These are phyloP conservation scores for Metarhizium album DNA, from an alignment of 2,329 filamentous ascomycete genomes.

Conservation along the genomic window DNA sequence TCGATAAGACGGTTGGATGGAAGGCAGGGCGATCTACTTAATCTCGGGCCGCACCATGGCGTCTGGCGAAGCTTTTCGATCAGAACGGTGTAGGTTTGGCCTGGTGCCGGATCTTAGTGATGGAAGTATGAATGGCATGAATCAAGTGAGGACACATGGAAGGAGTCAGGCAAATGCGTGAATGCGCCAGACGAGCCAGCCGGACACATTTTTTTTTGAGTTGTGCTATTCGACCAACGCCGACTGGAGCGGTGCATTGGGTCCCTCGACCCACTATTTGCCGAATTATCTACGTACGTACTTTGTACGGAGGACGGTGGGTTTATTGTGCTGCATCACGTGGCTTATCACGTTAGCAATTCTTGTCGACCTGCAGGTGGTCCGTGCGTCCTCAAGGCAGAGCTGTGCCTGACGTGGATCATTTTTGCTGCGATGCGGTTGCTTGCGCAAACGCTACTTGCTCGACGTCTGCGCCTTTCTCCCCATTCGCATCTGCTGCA, in stretches of 20 bases:
- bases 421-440: conserved; percentile 16
- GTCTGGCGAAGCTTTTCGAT: neutral
- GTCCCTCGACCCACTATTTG: neutral
- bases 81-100: neutral
- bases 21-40: neutral
- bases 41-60: neutral
- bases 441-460: neutral
- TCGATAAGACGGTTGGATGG: neutral
- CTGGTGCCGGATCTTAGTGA: neutral
- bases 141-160: conserved; percentile 8
- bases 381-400: conserved; percentile 19
- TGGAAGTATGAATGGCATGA: neutral
- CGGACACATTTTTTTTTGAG: neutral
- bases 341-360: neutral
- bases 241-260: neutral
- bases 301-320: too few relatives aligned
- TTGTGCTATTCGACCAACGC: neutral
- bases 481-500: neutral
- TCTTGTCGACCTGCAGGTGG: neutral
- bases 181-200: conserved; percentile 2
- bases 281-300: neutral
- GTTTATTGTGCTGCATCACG: too few relatives aligned
- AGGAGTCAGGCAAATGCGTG: conserved; percentile 4
- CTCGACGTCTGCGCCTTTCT: neutral
- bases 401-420: conserved; percentile 37